phyloP scores from a whole-genome alignment of 192 early-diverging fungal genomes.

The Chytriomyces sp. region DNA sequence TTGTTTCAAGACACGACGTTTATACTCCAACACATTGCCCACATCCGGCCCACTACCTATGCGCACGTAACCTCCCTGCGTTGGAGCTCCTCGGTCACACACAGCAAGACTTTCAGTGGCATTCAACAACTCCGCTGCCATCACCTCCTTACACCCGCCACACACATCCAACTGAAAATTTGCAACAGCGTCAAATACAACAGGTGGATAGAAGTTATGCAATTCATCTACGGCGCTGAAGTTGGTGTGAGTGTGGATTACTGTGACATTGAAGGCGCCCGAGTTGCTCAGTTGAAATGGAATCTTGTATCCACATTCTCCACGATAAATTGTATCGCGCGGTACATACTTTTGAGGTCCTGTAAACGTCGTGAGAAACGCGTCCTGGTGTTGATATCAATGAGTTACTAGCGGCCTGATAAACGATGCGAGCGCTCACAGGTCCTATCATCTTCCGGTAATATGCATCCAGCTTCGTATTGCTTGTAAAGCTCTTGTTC shows the following conservation, averaged over 20 bases:
- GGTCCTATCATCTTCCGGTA: neutral
- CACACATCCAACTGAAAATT: neutral
- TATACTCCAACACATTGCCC: neutral
- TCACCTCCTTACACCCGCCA: neutral
- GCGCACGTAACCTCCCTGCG: neutral
- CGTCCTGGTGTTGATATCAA: neutral
- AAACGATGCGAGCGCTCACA: neutral
- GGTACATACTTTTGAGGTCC: neutral
- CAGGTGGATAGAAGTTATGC: neutral
- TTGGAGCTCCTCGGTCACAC: neutral
- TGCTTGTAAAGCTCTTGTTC: neutral
- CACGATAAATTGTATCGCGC: neutral
- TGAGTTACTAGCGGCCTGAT: neutral
- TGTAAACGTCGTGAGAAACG: conserved; percentile 1
- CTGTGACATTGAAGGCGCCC: neutral
- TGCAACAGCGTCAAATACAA: neutral
- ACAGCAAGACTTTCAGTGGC: neutral
- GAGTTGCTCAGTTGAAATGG: conserved; percentile 8
- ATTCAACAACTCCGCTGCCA: neutral
- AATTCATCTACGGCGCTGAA: conserved; percentile 20
- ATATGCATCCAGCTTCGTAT: neutral
- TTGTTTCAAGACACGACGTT: neutral
- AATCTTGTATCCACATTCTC: conserved; percentile 22
- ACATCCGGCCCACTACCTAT: no score
- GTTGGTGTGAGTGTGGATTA: conserved; percentile 2